Evolutionary conservation across 805 yeast genomes (phyloP).

Genomic region (Lachancea cidri): DNA sequence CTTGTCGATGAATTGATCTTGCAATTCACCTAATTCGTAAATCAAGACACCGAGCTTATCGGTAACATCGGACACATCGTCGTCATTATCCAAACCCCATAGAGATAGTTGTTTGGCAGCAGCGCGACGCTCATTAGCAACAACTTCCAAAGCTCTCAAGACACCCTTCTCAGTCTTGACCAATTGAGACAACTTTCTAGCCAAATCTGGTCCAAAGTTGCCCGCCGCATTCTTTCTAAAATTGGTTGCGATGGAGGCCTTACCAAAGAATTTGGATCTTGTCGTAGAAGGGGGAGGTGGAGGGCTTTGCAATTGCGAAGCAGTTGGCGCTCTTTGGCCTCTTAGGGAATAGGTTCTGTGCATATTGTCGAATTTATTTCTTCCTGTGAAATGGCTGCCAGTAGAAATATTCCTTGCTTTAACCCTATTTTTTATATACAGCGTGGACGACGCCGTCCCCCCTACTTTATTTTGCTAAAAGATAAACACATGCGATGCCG

Average conservation of each 20-base stretch:
- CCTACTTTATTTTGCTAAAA: not conserved
- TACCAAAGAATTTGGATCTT: constrained; percentile 69
- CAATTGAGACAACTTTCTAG: constrained; percentile 84
- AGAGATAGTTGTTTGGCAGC: constrained; percentile 93
- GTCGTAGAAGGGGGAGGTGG: constrained; percentile 79
- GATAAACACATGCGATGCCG: constrained; percentile 1
- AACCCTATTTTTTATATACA: not conserved
- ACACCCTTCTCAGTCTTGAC: constrained; percentile 96
- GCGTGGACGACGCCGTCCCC: not conserved
- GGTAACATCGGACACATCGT: constrained; percentile 93
- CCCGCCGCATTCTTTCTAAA: constrained; percentile 86
- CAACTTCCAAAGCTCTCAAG: constrained; percentile 88
- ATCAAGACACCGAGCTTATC: constrained; percentile 95
- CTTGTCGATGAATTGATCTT: constrained; percentile 96
- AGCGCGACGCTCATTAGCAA: constrained; percentile 88
- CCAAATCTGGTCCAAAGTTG: constrained; percentile 87
- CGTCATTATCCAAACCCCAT: constrained; percentile 98
- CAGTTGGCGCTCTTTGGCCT: constrained; percentile 75
- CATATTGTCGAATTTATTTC: constrained; percentile 39
- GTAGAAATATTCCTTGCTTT: not conserved
- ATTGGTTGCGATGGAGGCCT: constrained; percentile 59
- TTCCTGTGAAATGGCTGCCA: not conserved
- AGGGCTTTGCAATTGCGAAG: constrained; percentile 72
- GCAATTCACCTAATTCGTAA: constrained; percentile 95
- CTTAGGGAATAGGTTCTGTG: constrained; percentile 83